Conservation (phyloP, 139 green algal genomes). For the Micractinium conductrix region DNA sequence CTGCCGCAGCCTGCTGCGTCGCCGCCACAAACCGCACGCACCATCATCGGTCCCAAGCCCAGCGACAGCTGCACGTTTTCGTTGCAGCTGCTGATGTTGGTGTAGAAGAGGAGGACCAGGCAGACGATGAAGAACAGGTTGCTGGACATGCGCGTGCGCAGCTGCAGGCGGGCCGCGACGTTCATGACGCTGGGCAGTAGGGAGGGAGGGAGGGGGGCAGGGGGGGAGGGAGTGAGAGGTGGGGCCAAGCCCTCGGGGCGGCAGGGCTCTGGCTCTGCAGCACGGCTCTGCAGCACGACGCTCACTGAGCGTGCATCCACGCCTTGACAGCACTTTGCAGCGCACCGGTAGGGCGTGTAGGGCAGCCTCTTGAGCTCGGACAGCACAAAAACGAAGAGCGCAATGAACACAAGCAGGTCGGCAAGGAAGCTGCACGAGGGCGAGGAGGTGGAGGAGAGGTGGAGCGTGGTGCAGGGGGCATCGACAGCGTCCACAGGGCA, state of each 20-base stretch:
- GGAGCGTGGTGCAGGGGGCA: neutral
- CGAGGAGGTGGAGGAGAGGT: neutral
- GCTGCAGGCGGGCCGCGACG: neutral
- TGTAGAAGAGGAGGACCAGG: neutral
- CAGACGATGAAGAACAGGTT: neutral
- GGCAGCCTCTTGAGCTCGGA: neutral
- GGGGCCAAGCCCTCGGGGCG: too few relatives aligned
- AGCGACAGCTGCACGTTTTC: slow-evolving; percentile 8
- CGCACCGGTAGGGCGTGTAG: slow-evolving; percentile 3
- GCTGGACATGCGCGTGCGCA: slow-evolving; percentile 1
- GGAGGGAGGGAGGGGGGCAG: neutral
- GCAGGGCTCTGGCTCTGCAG: too few relatives aligned
- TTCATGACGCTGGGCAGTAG: neutral
- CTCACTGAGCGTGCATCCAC: neutral
- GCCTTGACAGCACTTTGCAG: neutral
- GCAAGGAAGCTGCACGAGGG: neutral
- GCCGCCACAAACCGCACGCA: too few relatives aligned
- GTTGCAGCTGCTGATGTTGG: neutral
- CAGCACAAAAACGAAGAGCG: neutral
- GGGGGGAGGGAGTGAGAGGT: too few relatives aligned
- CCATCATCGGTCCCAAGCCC: neutral
- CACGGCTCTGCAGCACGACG: too few relatives aligned
- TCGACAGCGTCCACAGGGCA: neutral
- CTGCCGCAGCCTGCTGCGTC: too few relatives aligned
- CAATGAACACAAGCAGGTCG: neutral